Percentiles rank a stretch among this genome's conserved stretches.
Conservation (phyloP, 257 asterid genomes). For the Nicotiana obtusifolia region DNA sequence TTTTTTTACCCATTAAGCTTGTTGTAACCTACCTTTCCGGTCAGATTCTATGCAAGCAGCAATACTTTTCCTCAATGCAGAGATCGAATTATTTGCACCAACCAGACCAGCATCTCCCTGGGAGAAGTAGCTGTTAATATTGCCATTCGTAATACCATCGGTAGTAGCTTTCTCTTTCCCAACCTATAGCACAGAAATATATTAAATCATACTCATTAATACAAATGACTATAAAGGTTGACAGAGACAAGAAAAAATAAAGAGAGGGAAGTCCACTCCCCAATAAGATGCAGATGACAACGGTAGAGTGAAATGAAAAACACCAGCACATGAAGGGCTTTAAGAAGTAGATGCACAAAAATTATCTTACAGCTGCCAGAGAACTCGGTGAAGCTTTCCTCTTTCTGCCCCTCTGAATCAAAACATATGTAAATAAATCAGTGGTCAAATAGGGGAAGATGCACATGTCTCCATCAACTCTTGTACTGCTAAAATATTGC, state of each 20-base stretch:
- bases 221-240: too few relatives aligned
- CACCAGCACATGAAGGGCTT: background rate
- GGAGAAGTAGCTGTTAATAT: background rate
- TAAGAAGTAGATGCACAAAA: background rate
- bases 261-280: background rate
- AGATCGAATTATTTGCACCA: background rate
- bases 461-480: too few relatives aligned
- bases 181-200: background rate
- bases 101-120: background rate
- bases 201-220: too few relatives aligned
- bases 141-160: background rate
- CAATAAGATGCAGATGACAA: background rate
- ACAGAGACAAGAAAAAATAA: background rate
- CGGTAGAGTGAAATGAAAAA: background rate
- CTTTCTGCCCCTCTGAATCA: background rate
- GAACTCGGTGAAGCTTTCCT: background rate
- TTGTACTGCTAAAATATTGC: too few relatives aligned
- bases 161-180: background rate
- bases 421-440: too few relatives aligned
- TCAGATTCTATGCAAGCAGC: background rate
- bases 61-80: background rate
- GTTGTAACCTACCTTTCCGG: constrained; percentile 20
- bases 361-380: background rate
- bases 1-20: background rate
- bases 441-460: too few relatives aligned